phyloP scores from a whole-genome alignment of 441 rosid species.

The Adansonia gregorii region DNA sequence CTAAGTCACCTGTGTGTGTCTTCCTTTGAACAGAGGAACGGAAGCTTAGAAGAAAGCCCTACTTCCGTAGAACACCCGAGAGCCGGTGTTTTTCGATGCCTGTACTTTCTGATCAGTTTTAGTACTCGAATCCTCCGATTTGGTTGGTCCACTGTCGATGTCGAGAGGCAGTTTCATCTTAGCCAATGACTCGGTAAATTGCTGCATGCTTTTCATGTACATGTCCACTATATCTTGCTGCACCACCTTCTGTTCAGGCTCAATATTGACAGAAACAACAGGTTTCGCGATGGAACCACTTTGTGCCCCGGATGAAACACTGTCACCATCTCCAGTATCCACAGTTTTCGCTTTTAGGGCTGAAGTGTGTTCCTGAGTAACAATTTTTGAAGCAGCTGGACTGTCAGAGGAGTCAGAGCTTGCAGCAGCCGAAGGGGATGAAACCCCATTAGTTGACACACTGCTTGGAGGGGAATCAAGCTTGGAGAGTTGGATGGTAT shows the following conservation, averaged over 20 bases:
- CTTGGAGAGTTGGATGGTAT: conserved; percentile 56
- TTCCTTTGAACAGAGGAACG: conserved; percentile 28
- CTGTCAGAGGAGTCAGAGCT: conserved; percentile 63
- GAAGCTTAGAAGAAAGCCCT: conserved; percentile 85
- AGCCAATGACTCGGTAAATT: conserved; percentile 95
- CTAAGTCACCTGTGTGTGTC: conserved; percentile 30
- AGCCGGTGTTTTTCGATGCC: conserved; percentile 60
- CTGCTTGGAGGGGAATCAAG: conserved; percentile 81
- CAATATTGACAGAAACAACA: conserved; percentile 51
- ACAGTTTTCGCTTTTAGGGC: conserved; percentile 43
- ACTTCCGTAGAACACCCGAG: conserved; percentile 98
- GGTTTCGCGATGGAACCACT: conserved; percentile 55
- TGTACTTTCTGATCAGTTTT: conserved; percentile 62
- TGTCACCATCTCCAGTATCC: conserved; percentile 48
- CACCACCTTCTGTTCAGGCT: conserved; percentile 73
- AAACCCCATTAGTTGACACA: conserved; percentile 67
- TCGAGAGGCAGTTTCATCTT: conserved; percentile 95
- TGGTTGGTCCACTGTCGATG: conserved; percentile 68
- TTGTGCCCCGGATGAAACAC: conserved; percentile 47
- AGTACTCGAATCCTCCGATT: conserved; percentile 77
- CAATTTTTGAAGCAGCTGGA: conserved; percentile 49
- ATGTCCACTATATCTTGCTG: conserved; percentile 96
- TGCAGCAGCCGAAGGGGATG: conserved; percentile 65
- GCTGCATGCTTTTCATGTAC: conserved; percentile 99
- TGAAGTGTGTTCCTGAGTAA: conserved; percentile 52